Evolutionary conservation across 768 basidiomycete genomes (phyloP), one percentile per base, ranked within the genome.

Genomic region (Amanita brunnescens): DNA sequence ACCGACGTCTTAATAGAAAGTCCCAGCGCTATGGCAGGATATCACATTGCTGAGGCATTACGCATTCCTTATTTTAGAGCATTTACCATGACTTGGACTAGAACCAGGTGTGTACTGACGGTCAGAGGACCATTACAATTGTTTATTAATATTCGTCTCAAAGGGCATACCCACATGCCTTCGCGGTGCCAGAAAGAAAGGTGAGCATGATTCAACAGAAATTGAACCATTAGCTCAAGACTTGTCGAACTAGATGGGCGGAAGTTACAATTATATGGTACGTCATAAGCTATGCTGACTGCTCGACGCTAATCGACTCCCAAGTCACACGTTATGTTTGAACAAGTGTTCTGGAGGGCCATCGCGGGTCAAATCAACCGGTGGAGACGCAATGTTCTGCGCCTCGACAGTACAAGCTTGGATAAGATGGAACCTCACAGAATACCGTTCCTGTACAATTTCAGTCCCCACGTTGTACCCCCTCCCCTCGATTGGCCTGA

Each of bases 341-440:
- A 95, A 59, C 91, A 95, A 71, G 86, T 95, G 24, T 97, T 99
- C 68, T 99, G 95, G 95, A 78, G 90, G 43, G 94, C 88, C 13
- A 97, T 85, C 24, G 76, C 95, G 2, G 87, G 91, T 1, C 95
- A 98, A 61, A 85, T 99, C 61, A 98, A 98, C 62, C 79, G 90
- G 41, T 99, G 92, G 92, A 77, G 95, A 29, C 78, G 84, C 56
- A 80, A 91, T 56, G 63, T 80, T 6, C 69, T 98, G 18, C 79
- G 77, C 43, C 77, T 99, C 32, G 78, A 78, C 2, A 76, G 85
- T 55, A 97, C 95, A 14, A 92, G 76, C 57, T 73, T 96, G 38
- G 96, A 98, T 67, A 92, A 85, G 68, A 89, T 98, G 83, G 92
- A 96, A 62, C 90, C 90, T 32, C 93, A 98, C 70, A 96, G 94